phyloP scores from a whole-genome alignment of 1,139 yeast genomes.

The Kurtzmaniella natalensis region DNA sequence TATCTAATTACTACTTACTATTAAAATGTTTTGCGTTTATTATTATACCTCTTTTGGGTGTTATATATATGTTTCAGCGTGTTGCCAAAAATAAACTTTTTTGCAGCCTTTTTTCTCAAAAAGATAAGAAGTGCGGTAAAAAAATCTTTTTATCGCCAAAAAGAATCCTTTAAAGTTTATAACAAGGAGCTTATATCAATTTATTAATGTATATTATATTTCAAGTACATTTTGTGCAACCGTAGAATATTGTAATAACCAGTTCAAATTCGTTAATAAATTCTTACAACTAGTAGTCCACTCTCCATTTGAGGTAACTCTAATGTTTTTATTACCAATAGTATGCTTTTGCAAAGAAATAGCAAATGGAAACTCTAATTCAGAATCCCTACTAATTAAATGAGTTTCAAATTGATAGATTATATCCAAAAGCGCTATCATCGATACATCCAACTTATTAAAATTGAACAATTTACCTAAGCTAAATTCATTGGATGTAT shows the following conservation, averaged over 20 bases:
- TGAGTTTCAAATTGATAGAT: slow-evolving; percentile 52
- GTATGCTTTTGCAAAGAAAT: slow-evolving; percentile 49
- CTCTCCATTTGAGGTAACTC: slow-evolving; percentile 68
- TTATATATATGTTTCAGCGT: no score
- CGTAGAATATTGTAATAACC: slow-evolving; percentile 47
- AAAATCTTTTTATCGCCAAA: no score
- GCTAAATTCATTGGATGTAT: slow-evolving; percentile 62
- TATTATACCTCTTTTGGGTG: no score
- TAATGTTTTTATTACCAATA: slow-evolving; percentile 75
- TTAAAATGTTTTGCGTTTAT: no score
- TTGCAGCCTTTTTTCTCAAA: no score
- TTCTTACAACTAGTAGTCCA: slow-evolving; percentile 93
- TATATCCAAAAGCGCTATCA: slow-evolving; percentile 70
- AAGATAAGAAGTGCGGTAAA: no score
- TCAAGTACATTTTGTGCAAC: slow-evolving; percentile 23
- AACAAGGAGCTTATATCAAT: no score
- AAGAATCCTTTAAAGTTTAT: no score
- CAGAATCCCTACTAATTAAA: slow-evolving; percentile 45
- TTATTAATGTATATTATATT: no score
- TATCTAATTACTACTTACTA: no score
- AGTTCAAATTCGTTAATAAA: slow-evolving; percentile 63
- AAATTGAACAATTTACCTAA: slow-evolving; percentile 66
- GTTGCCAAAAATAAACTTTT: no score
- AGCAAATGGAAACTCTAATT: slow-evolving; percentile 69
- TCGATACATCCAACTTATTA: slow-evolving; percentile 67